Evolutionary conservation across 495 filamentous ascomycete genomes (phyloP), one percentile per base, ranked within the genome.

Genomic region (Penicillium canescens): DNA sequence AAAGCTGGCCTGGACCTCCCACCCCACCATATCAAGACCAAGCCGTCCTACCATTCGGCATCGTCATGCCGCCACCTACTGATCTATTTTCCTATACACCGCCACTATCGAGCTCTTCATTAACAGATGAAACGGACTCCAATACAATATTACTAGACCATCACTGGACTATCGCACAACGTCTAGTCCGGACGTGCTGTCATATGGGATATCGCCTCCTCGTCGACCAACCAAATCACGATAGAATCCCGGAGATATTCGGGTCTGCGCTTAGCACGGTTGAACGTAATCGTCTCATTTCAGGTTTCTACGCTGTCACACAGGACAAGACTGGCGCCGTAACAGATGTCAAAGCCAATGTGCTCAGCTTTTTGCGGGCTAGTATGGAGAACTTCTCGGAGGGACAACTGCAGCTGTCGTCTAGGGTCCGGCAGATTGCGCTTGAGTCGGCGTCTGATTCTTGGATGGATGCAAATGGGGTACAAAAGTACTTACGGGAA

Each of bases 401-500:
- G 13, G 56, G 60, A 21, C 56, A 53, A 38, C 50, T 57, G 26
- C 50, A 55, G 23, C 13, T 53, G 2, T 57, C 62, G 3, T 52
- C 60, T 20, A 50, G 50, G 42, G 54, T 54, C n/a, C 65, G 60
- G 65, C 56, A 67, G 44, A 50, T 62, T 33, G 59, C 62, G 10
- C 43, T 53, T 42, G 59, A 65, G 33, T 59, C 62, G 1, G 52
- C 39, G 9, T 18, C 46, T 41, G 65, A 52, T 35, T 54, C 61
- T 23, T 68, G 63, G 61, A 43, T 70, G 38, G 67, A 70, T 63
- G 62, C 62, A n/a, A 60, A 42, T 48, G 67, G 59, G n/a, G 63
- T 68, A 16, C 67, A 68, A 49, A 55, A 36, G 47, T 50, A 61
- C 31, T 31, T 70, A 39, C 53, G 54, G 12, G 57, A 68, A 24